Evolutionary conservation across 805 yeast genomes (phyloP).

Genomic region (Suhomyces pyralidae): DNA sequence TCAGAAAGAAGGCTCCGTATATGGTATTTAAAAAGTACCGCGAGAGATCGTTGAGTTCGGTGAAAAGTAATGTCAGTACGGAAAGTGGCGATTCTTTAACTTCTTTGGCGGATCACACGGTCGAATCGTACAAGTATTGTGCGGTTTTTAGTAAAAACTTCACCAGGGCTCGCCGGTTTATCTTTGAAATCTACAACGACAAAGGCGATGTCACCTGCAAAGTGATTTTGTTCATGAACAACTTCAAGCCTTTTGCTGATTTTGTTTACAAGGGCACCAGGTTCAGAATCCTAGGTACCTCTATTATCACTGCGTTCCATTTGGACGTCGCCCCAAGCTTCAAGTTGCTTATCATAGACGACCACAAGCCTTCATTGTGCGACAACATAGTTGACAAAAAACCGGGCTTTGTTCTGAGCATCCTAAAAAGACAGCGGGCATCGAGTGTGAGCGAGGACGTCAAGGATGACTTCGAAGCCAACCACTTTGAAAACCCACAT

Average conservation of each 20-base stretch:
- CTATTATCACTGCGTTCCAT: constrained; percentile 29
- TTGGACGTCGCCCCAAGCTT: constrained; percentile 30
- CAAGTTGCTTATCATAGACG: constrained; percentile 33
- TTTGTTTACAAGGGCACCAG: constrained; percentile 35
- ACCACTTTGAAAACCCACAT: constrained; percentile 27
- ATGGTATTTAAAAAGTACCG: constrained; percentile 29
- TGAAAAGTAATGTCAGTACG: constrained; percentile 6
- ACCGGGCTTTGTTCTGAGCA: constrained; percentile 20
- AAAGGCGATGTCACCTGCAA: constrained; percentile 12
- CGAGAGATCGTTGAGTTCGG: constrained; percentile 28
- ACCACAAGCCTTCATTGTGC: constrained; percentile 32
- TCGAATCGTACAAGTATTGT: constrained; percentile 34
- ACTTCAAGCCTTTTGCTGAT: constrained; percentile 37
- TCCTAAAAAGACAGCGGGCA: constrained; percentile 11
- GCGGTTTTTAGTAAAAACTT: constrained; percentile 27
- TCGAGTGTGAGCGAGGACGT: not conserved
- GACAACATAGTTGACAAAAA: constrained; percentile 32
- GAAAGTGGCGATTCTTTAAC: constrained; percentile 18
- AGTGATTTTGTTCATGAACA: constrained; percentile 33
- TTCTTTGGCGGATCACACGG: constrained; percentile 7
- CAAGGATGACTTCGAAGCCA: constrained; percentile 1
- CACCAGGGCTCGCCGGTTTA: constrained; percentile 25
- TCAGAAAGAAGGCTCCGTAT: constrained; percentile 34
- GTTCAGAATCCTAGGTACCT: constrained; percentile 37
- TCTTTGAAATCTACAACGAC: constrained; percentile 23